phyloP scores from a whole-genome alignment of 2,329 filamentous ascomycete genomes.

The Colletotrichum siamense region DNA sequence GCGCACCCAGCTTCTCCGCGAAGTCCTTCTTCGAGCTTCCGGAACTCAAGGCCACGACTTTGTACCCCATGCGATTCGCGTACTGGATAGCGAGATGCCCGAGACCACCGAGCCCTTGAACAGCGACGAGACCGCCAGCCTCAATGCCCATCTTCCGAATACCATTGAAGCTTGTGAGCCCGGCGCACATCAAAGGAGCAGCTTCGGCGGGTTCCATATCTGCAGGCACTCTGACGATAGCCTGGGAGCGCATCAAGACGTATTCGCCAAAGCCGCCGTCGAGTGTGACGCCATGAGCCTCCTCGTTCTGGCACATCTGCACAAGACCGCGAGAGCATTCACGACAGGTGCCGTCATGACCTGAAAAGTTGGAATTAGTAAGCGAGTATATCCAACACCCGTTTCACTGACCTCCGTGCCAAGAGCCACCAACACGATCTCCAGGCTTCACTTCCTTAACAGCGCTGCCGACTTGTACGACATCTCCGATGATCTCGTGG shows the following conservation, averaged over 20 bases:
- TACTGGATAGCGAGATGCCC: slow-evolving; percentile 82
- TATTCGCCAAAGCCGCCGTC: slow-evolving; percentile 76
- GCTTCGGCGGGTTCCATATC: slow-evolving; percentile 57
- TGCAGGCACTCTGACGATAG: slow-evolving; percentile 60
- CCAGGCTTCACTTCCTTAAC: slow-evolving; percentile 61
- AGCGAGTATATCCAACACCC: accelerated
- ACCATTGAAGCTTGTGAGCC: slow-evolving; percentile 69
- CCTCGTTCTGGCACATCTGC: slow-evolving; percentile 70
- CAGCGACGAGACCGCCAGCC: slow-evolving; percentile 56
- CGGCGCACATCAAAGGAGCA: slow-evolving; percentile 68
- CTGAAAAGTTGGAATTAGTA: slow-evolving; percentile 32
- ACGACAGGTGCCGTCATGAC: slow-evolving; percentile 66
- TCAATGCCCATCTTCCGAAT: slow-evolving; percentile 60
- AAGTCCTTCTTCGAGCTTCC: slow-evolving; percentile 73
- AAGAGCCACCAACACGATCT: slow-evolving; percentile 71
- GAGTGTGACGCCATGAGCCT: slow-evolving; percentile 68
- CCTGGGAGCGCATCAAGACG: slow-evolving; percentile 63
- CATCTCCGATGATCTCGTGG: slow-evolving; percentile 74
- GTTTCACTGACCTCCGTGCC: slow-evolving; percentile 62
- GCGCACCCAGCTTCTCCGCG: slow-evolving; percentile 53
- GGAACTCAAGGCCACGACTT: slow-evolving; percentile 71
- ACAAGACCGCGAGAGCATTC: slow-evolving; percentile 67
- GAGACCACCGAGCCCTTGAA: slow-evolving; percentile 77
- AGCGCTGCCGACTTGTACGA: slow-evolving; percentile 63
- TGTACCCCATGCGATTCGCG: slow-evolving; percentile 77